Conservation (phyloP, 768 basidiomycete species). For the Chalciporus pseudorubinellus region DNA sequence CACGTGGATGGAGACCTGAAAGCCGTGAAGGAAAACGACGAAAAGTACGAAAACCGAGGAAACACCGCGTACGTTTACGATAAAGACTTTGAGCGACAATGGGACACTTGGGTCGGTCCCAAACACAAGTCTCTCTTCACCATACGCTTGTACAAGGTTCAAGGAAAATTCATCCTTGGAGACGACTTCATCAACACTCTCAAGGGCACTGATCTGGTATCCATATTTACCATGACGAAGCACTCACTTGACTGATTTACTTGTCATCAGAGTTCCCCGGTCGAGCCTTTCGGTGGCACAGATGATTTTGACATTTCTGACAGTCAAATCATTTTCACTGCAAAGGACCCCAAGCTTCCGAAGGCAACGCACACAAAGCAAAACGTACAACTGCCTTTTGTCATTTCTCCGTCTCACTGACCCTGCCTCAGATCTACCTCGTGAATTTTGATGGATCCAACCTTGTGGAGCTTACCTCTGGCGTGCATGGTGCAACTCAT, state of each 20-base stretch:
- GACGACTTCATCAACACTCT: constrained; percentile 56
- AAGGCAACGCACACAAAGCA: constrained; percentile 88
- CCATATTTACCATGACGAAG: constrained; percentile 15
- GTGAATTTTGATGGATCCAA: constrained; percentile 54
- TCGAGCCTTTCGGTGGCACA: constrained; percentile 84
- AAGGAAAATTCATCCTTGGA: constrained; percentile 51
- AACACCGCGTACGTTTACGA: constrained; percentile 73
- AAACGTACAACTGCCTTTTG: constrained; percentile 47
- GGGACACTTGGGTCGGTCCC: constrained; percentile 73
- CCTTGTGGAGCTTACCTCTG: constrained; percentile 73
- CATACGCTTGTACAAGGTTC: constrained; percentile 51
- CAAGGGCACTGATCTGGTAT: constrained; percentile 67
- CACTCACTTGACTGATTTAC: background rate
- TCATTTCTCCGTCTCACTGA: background rate
- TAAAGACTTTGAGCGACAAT: constrained; percentile 66
- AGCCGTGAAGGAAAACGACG: constrained; percentile 66
- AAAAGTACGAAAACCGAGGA: constrained; percentile 70
- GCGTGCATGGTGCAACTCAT: constrained; percentile 79
- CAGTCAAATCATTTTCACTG: constrained; percentile 73
- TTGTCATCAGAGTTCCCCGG: constrained; percentile 55
- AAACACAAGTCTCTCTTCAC: constrained; percentile 75
- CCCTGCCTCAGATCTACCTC: constrained; percentile 58
- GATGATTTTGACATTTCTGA: constrained; percentile 77
- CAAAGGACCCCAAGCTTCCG: constrained; percentile 78
- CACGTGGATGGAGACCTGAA: constrained; percentile 73